Evolutionary conservation across 345 rosid genomes (phyloP).

Genomic region (Litchi chinensis): DNA sequence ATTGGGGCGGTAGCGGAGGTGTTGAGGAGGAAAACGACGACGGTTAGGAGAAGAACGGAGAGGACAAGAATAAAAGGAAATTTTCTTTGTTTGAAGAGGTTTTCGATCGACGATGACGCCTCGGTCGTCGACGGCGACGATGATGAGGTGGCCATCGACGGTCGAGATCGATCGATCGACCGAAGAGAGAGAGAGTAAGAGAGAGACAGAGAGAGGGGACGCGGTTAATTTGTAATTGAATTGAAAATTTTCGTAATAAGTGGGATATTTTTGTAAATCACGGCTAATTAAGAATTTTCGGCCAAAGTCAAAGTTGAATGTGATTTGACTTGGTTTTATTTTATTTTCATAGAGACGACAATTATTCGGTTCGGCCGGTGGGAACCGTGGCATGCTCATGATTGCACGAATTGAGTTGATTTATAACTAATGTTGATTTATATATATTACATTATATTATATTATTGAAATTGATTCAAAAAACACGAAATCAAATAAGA

Average conservation of each 20-base stretch:
- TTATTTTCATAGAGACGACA: no score
- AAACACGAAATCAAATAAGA: no score
- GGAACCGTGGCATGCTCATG: no score
- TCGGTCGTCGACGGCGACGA: neutral
- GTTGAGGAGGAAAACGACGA: constrained; percentile 45
- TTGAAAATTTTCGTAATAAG: constrained; percentile 3
- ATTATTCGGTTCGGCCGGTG: no score
- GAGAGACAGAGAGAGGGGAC: constrained; percentile 8
- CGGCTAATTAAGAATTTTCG: neutral
- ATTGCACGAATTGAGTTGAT: no score
- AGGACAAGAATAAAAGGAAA: constrained; percentile 51
- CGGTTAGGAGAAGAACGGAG: constrained; percentile 41
- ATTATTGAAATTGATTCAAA: no score
- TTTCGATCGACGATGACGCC: constrained; percentile 50
- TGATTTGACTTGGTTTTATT: no score
- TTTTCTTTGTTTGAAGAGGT: constrained; percentile 45
- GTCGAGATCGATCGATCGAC: neutral
- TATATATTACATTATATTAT: no score
- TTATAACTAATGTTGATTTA: no score
- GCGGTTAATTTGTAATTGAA: constrained; percentile 13
- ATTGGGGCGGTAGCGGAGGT: constrained; percentile 17
- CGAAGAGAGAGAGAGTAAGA: neutral
- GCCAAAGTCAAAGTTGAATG: neutral
- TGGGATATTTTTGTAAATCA: no score
- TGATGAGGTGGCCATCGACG: neutral